phyloP scores from a whole-genome alignment of 768 basidiomycete species.

The Tremella fuciformis region DNA sequence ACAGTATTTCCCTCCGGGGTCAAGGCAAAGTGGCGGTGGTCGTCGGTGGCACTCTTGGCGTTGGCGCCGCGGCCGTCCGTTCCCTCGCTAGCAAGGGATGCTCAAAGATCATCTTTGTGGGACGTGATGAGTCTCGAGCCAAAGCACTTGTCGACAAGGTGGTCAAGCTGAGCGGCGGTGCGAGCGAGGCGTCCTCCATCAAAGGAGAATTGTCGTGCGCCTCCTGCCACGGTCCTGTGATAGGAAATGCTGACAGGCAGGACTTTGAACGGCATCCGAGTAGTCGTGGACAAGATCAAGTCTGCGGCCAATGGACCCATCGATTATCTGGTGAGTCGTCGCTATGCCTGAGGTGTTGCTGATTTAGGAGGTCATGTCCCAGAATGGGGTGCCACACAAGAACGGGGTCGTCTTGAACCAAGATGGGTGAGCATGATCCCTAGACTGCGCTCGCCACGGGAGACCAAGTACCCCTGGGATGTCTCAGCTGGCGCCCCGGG shows the following conservation, averaged over 20 bases:
- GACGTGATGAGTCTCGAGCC: slow-evolving; percentile 12
- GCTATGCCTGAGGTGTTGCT: too few species aligned
- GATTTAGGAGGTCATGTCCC: background rate
- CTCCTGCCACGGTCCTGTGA: too few species aligned
- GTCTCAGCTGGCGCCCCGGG: too few species aligned
- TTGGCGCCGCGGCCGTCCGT: slow-evolving; percentile 11
- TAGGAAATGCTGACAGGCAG: background rate
- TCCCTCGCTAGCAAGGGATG: slow-evolving; percentile 5
- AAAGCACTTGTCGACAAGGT: slow-evolving; percentile 2
- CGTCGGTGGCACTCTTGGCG: slow-evolving; percentile 18
- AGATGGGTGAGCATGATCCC: too few species aligned
- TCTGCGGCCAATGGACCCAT: background rate
- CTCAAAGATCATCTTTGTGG: slow-evolving; percentile 11
- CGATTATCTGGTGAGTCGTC: slow-evolving; percentile 20
- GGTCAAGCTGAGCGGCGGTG: background rate
- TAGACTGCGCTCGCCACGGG: too few species aligned
- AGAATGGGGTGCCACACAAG: background rate
- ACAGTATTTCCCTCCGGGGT: background rate
- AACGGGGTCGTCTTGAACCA: too few species aligned
- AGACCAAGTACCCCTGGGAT: too few species aligned
- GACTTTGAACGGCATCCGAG: slow-evolving; percentile 15
- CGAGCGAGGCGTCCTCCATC: slow-evolving; percentile 3
- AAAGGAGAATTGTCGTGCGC: slow-evolving; percentile 12
- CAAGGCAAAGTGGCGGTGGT: slow-evolving; percentile 10
- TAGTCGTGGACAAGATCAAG: slow-evolving; percentile 2